Percentiles rank a stretch among this genome's conserved stretches.
These are phyloP conservation scores for Graphium sp. DNA, from an alignment of 2,329 filamentous ascomycete genomes.

Conservation along the genomic window DNA sequence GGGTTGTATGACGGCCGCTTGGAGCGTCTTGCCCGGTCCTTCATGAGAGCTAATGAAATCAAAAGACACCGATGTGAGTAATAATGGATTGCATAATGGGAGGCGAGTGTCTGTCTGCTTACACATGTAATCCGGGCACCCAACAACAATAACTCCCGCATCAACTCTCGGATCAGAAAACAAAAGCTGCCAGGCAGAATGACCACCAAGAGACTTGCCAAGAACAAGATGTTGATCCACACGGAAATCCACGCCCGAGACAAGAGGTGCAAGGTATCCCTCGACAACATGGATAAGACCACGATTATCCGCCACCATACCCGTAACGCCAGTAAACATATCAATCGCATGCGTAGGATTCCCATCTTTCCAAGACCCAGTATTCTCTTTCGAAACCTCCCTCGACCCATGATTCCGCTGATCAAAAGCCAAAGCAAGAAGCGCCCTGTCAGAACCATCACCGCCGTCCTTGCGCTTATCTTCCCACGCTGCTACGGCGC, in stretches of 20 bases:
- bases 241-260: slow-evolving; percentile 12
- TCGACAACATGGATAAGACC: slow-evolving; percentile 62
- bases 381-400: slow-evolving; percentile 47
- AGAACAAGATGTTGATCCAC: slow-evolving; percentile 55
- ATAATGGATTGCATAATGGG: no score
- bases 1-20: slow-evolving; percentile 44
- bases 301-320: slow-evolving; percentile 58
- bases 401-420: slow-evolving; percentile 82
- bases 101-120: no score
- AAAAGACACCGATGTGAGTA: no score
- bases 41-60: slow-evolving; percentile 44
- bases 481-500: slow-evolving; percentile 54
- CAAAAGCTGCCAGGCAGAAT: slow-evolving; percentile 71
- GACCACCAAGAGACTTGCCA: slow-evolving; percentile 75
- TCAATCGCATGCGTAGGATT: slow-evolving; percentile 76
- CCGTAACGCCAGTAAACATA: slow-evolving; percentile 68
- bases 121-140: slow-evolving; percentile 77
- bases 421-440: slow-evolving; percentile 78
- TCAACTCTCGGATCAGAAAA: slow-evolving; percentile 63
- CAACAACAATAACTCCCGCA: slow-evolving; percentile 67
- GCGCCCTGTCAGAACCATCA: slow-evolving; percentile 21
- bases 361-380: slow-evolving; percentile 63
- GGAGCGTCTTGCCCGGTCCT: slow-evolving; percentile 57
- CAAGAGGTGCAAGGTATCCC: no score
- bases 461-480: slow-evolving; percentile 14